These are phyloP conservation scores for Jamesozyma lodderae DNA, from an alignment of 805 yeast genomes.

Conservation along the genomic window DNA sequence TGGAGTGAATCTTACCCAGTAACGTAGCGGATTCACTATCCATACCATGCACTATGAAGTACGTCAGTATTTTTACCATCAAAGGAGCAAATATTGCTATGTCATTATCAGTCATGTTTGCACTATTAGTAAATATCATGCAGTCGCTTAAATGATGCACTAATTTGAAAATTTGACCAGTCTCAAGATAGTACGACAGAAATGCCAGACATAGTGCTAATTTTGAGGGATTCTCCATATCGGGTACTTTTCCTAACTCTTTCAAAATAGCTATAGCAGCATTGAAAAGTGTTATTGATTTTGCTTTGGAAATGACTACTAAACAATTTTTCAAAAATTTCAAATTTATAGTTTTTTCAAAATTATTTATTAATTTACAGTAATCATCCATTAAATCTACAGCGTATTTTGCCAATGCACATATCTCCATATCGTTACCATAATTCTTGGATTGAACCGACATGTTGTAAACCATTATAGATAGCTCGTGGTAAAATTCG, in stretches of 20 bases:
- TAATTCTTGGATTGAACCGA: conserved; percentile 5
- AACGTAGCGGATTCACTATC: conserved; percentile 2
- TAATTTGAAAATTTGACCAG: conserved; percentile 16
- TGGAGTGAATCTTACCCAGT: neutral
- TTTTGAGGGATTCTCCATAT: neutral
- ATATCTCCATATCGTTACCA: conserved; percentile 2
- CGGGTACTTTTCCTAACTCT: neutral
- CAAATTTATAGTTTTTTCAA: neutral
- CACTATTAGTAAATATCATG: neutral
- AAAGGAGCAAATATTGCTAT: conserved; percentile 3
- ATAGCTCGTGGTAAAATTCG: conserved; percentile 22
- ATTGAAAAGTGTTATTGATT: conserved; percentile 11
- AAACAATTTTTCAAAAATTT: conserved; percentile 15
- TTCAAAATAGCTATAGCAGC: conserved; percentile 1
- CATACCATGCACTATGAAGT: conserved; percentile 4
- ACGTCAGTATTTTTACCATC: conserved; percentile 3
- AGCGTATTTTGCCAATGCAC: conserved; percentile 17
- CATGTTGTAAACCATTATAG: conserved; percentile 18
- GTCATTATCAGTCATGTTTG: neutral
- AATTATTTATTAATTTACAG: neutral
- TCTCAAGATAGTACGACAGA: conserved; percentile 17
- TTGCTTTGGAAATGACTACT: conserved; percentile 9
- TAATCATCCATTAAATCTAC: conserved; percentile 13
- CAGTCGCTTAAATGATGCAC: conserved; percentile 2
- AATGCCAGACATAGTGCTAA: conserved; percentile 6